Evolutionary conservation across 495 filamentous ascomycete genomes (phyloP).

Genomic region (Astrothelium subdiscretum): DNA sequence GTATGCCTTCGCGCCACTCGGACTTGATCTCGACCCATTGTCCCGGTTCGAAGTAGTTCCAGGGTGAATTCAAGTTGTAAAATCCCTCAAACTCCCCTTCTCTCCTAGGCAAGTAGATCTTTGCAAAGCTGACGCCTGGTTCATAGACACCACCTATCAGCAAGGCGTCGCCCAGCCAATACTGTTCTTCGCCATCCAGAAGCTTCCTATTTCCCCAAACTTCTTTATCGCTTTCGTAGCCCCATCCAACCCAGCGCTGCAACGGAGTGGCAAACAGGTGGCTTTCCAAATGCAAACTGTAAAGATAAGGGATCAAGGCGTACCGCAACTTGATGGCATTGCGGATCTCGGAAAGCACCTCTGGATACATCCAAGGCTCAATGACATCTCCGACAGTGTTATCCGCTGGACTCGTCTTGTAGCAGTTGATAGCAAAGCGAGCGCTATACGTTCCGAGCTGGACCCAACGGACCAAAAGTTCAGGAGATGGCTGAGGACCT

Average conservation of each 20-base stretch:
- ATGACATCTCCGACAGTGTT: slow-evolving; percentile 55
- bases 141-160: slow-evolving; percentile 56
- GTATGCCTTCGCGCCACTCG: slow-evolving; percentile 48
- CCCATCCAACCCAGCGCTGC: slow-evolving; percentile 59
- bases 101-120: slow-evolving; percentile 48
- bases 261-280: slow-evolving; percentile 46
- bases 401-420: slow-evolving; percentile 52
- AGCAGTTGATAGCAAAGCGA: slow-evolving; percentile 64
- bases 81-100: slow-evolving; percentile 40
- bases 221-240: slow-evolving; percentile 50
- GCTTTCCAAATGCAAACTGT: slow-evolving; percentile 48
- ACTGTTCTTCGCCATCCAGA: slow-evolving; percentile 48
- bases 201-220: slow-evolving; percentile 46
- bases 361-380: slow-evolving; percentile 62
- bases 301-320: slow-evolving; percentile 57
- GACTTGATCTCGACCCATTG: slow-evolving; percentile 49
- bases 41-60: slow-evolving; percentile 45
- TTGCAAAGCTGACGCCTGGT: slow-evolving; percentile 38
- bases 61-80: slow-evolving; percentile 49
- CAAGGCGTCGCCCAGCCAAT: slow-evolving; percentile 58
- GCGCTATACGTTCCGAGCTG: slow-evolving; percentile 57
- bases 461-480: slow-evolving; percentile 58
- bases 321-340: slow-evolving; percentile 55
- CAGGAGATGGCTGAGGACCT: slow-evolving; percentile 54
- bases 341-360: slow-evolving; percentile 46